These are phyloP conservation scores for Discostella pseudostelligera DNA, from an alignment of 108 stramenopile genomes.

Conservation along the genomic window DNA sequence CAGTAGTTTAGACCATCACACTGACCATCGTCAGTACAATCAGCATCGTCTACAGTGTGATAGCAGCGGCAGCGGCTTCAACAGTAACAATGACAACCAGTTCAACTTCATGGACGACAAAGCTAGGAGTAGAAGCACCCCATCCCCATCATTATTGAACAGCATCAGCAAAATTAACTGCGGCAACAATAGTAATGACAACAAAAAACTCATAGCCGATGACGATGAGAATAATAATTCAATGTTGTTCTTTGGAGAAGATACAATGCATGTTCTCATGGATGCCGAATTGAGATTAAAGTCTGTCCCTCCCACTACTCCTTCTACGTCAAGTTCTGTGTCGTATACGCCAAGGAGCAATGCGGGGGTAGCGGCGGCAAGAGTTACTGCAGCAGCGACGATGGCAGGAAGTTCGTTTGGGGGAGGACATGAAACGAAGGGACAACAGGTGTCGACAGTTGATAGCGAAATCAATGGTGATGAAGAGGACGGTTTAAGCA, in stretches of 20 bases:
- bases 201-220: background rate
- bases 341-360: background rate
- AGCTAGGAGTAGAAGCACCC: no score
- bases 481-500: conserved; percentile 10
- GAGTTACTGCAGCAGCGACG: background rate
- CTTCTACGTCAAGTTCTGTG: background rate
- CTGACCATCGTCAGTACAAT: background rate
- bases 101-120: no score
- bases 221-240: background rate
- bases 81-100: background rate
- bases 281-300: conserved; percentile 37
- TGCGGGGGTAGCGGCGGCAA: background rate
- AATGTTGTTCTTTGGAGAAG: conserved; percentile 37
- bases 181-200: background rate
- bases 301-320: background rate
- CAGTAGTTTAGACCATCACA: background rate
- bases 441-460: background rate
- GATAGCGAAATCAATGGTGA: conserved; percentile 6
- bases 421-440: background rate
- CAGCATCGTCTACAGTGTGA: background rate
- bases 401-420: background rate
- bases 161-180: no score
- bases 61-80: background rate
- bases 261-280: conserved; percentile 34
- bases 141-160: no score